Conservation (phyloP, 2,329 filamentous ascomycete species). For the Monosporascus sp. region DNA sequence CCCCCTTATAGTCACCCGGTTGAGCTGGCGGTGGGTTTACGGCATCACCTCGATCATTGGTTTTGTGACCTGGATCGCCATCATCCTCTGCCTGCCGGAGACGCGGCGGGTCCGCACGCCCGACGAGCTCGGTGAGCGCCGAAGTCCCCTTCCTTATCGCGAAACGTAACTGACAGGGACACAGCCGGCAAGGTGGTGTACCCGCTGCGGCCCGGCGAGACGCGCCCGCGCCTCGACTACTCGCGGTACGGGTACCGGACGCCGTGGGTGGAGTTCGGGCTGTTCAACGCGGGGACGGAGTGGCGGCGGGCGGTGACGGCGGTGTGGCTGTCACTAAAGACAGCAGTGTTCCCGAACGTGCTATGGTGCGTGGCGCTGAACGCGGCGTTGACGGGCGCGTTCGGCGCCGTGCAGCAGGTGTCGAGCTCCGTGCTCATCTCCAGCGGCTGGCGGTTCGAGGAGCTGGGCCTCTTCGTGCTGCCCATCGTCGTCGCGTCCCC, state of each 20-base stretch:
- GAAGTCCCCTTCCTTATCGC: not conserved
- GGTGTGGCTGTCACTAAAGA: slow-evolving; percentile 26
- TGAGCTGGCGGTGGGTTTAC: slow-evolving; percentile 32
- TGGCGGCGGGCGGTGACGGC: slow-evolving; percentile 18
- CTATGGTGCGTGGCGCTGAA: slow-evolving; percentile 28
- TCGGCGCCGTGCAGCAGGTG: slow-evolving; percentile 22
- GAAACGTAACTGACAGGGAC: not conserved
- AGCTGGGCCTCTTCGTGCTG: slow-evolving; percentile 10
- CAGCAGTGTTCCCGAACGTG: slow-evolving; percentile 28
- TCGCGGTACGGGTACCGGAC: slow-evolving; percentile 21
- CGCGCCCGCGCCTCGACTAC: slow-evolving; percentile 24
- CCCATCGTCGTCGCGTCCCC: slow-evolving; percentile 10
- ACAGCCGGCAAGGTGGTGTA: slow-evolving; percentile 16
- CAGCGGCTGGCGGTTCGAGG: slow-evolving; percentile 6
- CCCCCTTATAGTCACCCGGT: slow-evolving; percentile 25
- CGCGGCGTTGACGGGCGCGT: slow-evolving; percentile 22
- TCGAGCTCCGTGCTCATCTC: slow-evolving; percentile 19
- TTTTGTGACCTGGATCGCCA: slow-evolving; percentile 27
- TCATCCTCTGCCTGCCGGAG: slow-evolving; percentile 30
- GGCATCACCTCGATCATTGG: slow-evolving; percentile 26
- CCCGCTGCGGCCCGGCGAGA: slow-evolving; percentile 19
- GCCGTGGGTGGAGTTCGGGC: slow-evolving; percentile 25
- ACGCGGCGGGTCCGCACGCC: slow-evolving; percentile 27
- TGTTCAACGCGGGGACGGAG: slow-evolving; percentile 26
- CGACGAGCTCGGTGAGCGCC: slow-evolving; percentile 21